Base-by-base conservation (phyloP, 2,329 filamentous ascomycete genomes). In the Uncinocarpus reesii region DNA sequence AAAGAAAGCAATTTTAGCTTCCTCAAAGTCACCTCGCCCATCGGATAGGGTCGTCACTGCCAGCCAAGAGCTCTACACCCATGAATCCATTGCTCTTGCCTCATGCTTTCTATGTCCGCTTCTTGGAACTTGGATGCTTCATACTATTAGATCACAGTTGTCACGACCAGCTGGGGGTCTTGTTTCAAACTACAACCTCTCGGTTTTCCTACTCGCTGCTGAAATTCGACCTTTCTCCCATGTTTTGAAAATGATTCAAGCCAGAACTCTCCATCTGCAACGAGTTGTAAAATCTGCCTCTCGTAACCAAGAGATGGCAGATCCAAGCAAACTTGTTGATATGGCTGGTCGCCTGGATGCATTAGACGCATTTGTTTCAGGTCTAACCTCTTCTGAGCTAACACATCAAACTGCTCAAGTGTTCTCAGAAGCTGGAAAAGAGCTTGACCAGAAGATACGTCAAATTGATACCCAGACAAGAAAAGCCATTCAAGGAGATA, bases 151-250 rank as follows among this genome's bases (percentile, higher is more conserved):
- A 43, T 77, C 76, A 7, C 86, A 90, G 58, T 77, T 96, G 15
- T 89, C 84, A 20, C 76, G 85, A 1, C 86, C 85, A 0, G 88
- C 87, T 0, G 88, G 93, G 62, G 86, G 86, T 1, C 72, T 96
- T 8, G 83, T 96, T 5, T 94, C 87, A 3, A 86, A 95, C 64
- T 93, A 90, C 68, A 95, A 95, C 64, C 73, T 96, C 47, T 88
- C 83, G 10, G 86, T 96, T 45, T 96, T 95, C 64, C 72, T 95
- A 2, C 75, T 95, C 15, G 86, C 84, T 1, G 85, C 90, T 2
- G 90, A 96, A 66, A 72, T 95, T 23, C 81, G 86, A 2, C 90
- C 90, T 0, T 70, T 88, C 42, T 79, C 85, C 1, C 89, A 95
- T 60, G 69, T 93, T 21, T 78, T 95, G 53, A 86, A 82, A 60